These are phyloP conservation scores for Dothistroma pini DNA, from an alignment of 2,329 filamentous ascomycete genomes.

Conservation along the genomic window DNA sequence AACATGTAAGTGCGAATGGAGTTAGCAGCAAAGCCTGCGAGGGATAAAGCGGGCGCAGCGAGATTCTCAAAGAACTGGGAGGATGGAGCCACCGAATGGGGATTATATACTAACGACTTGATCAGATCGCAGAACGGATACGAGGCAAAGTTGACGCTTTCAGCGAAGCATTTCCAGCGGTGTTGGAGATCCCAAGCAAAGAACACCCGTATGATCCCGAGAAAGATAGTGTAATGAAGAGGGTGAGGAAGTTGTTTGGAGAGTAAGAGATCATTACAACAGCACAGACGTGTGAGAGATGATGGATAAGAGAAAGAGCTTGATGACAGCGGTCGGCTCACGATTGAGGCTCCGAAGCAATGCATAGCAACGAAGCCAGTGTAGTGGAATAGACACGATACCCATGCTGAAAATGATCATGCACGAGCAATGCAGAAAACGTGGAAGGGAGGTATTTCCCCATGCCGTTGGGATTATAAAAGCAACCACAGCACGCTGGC, in stretches of 20 bases:
- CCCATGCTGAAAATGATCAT: background rate
- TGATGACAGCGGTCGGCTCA: background rate
- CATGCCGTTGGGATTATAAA: background rate
- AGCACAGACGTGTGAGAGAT: background rate
- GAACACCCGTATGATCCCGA: slow-evolving; percentile 98
- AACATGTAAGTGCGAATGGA: slow-evolving; percentile 64
- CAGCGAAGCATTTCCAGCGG: slow-evolving; percentile 89
- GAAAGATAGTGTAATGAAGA: slow-evolving; percentile 93
- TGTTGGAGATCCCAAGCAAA: slow-evolving; percentile 97
- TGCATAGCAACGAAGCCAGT: background rate
- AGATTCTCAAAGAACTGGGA: background rate
- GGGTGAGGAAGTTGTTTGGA: slow-evolving; percentile 71
- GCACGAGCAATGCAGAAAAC: background rate
- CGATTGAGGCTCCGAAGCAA: background rate
- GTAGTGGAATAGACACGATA: background rate
- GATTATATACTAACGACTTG: slow-evolving; percentile 7
- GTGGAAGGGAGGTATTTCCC: background rate
- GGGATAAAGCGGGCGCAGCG: no score
- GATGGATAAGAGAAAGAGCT: background rate
- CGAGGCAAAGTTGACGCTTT: slow-evolving; percentile 85
- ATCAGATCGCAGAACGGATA: slow-evolving; percentile 88
- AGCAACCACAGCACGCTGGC: background rate
- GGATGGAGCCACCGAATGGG: background rate
- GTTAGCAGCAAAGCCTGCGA: background rate
- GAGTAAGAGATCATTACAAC: slow-evolving; percentile 48